phyloP scores from a whole-genome alignment of 1,284 basidiomycete genomes.

The Tylopilus sp. region DNA sequence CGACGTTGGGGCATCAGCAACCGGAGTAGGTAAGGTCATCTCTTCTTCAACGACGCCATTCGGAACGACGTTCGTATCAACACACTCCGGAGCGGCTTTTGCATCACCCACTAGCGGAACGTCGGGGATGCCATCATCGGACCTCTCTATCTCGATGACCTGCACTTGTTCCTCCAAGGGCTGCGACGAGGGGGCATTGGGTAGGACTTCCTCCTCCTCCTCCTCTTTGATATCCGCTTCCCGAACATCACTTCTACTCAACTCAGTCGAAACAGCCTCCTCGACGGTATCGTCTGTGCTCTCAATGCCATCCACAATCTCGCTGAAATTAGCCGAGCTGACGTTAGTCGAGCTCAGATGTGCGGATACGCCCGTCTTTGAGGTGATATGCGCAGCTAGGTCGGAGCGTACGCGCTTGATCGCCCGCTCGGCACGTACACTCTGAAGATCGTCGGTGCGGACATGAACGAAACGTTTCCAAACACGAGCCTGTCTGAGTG shows the following conservation, averaged over 20 bases:
- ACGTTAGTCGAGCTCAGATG: slow-evolving; percentile 24
- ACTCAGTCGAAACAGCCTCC: slow-evolving; percentile 19
- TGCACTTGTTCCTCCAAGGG: slow-evolving; percentile 19
- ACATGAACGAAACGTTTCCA: slow-evolving; percentile 88
- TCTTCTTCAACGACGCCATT: slow-evolving; percentile 30
- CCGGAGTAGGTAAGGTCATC: slow-evolving; percentile 37
- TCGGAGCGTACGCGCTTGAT: slow-evolving; percentile 85
- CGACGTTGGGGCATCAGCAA: slow-evolving; percentile 35
- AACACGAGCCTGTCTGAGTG: slow-evolving; percentile 58
- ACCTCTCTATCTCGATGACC: slow-evolving; percentile 22
- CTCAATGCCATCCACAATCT: slow-evolving; percentile 31
- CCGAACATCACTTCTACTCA: slow-evolving; percentile 14
- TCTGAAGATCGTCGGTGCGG: slow-evolving; percentile 81
- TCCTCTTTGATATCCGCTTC: slow-evolving; percentile 35
- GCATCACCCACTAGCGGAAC: slow-evolving; percentile 19
- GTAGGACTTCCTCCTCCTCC: slow-evolving; percentile 33
- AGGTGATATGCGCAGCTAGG: slow-evolving; percentile 62
- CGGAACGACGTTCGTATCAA: slow-evolving; percentile 23
- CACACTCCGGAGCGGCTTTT: slow-evolving; percentile 19
- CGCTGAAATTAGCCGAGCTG: slow-evolving; percentile 30
- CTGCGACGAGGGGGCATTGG: slow-evolving; percentile 9
- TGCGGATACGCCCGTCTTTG: slow-evolving; percentile 25
- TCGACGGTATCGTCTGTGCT: slow-evolving; percentile 29
- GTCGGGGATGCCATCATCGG: slow-evolving; percentile 25
- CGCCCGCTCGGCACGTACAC: slow-evolving; percentile 78